Evolutionary conservation across 2,329 filamentous ascomycete genomes (phyloP), one percentile per base, ranked within the genome.

Genomic region (Paecilomyces sp.): DNA sequence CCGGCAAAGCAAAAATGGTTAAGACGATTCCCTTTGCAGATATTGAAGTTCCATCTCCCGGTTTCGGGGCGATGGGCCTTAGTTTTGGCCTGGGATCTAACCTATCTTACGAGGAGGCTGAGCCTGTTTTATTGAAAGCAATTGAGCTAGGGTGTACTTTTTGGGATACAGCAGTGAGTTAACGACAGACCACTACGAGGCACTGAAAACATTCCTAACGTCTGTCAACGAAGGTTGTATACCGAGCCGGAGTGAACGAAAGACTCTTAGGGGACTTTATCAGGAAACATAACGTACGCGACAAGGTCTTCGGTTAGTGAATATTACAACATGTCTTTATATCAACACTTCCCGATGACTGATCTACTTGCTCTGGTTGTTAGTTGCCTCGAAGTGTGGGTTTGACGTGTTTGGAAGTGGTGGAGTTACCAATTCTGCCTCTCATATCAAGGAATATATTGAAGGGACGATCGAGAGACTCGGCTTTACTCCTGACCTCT

Each of bases 241-340:
- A 81, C 60, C 65, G 71, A 65, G 73, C 74, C 1, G 79, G 79
- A 36, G 73, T 80, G 12, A 81, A 82, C 55, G 80, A 82, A 58
- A 80, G 79, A 66, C 72, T 82, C 0, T 67, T 82, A 0, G 80
- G 79, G 3, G 78, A 81, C 33, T 82, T 81, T 61, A 80, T 82
- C 61, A 66, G 75, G 25, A 82, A 81, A 64, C 79, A 82, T 66
- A 79, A 81, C 55, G 70, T 79, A 9, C 77, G 80, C 1, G 79
- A 81, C 58, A 80, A 81, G 62, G 47, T 81, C n/a, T 81, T 81
- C 62, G 66, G 78, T 79, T 61, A 57, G 76, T 31, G 6, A 31
- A 31, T 22, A 22, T 22, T 22, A 22, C 22, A 22, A 22, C 22
- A 22, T 2, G 22, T 22, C 22, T 22, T 22, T 22, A 22, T 22